Base-by-base conservation (phyloP, 441 rosid species). In the Arabidopsis lyrata region DNA sequence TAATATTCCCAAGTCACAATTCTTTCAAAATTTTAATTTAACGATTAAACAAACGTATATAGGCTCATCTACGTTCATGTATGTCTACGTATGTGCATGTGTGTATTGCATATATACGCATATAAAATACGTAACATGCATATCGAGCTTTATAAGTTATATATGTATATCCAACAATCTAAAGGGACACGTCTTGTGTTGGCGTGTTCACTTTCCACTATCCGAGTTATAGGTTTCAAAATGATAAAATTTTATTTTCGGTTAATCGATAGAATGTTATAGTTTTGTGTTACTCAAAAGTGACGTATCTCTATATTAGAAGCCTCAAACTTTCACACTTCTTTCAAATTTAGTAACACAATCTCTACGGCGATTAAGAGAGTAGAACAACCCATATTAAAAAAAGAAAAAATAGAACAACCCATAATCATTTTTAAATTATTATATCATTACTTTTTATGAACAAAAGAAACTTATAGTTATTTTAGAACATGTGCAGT, bases 131-230 rank as follows among this genome's bases (percentile, higher is more conserved):
- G 32, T 60, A 38, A 61, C 24, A 38, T 18, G 50, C 24, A 29
- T 61, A 29, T 49, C 14, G 31, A 49, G 29, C 20, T 27, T 72
- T 39, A 13, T 49, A 70, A 36, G 7, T 8, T 34, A 57, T 32
- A 29, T 18, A 0, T 18, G 20, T 18, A 18, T 18, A 15, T 27
- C 35, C 34, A 61, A 29, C 52, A 63, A 52, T 27, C 22, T 27
- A 48, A 18, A 31, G 15, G 52, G 54, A 61, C 68, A 52, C 39
- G 61, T 60, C 53, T 71, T 29, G 32, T 39, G 20, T 39, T 50
- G 35, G 45, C 44, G 54, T 62, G 44, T 52, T 49, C 32, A 50
- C 34, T 71, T 52, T 31, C 61, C 32, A 61, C 55, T 49, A 20
- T 20, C 55, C 34, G 41, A 41, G 1, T 57, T 60, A 16, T 24